These are phyloP conservation scores for Trichoderma sp. DNA, from an alignment of 2,329 filamentous ascomycete species.

Conservation along the genomic window DNA sequence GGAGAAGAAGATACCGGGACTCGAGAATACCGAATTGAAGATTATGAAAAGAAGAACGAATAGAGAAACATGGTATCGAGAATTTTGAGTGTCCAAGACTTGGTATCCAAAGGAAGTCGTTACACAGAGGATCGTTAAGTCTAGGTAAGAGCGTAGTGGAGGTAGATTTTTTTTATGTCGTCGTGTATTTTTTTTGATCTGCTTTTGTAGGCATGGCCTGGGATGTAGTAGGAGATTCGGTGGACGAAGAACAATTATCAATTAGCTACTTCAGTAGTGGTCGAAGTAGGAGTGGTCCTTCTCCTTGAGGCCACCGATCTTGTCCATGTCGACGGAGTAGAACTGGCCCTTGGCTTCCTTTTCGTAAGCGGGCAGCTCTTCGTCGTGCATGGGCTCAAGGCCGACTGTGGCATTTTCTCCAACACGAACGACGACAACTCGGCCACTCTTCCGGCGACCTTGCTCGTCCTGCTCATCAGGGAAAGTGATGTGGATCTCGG, in stretches of 20 bases:
- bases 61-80: constrained; percentile 20
- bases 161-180: background rate
- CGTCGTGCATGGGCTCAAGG: constrained; percentile 79
- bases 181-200: constrained; percentile 1
- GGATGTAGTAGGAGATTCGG: background rate
- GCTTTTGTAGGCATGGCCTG: background rate
- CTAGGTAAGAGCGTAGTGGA: constrained; percentile 6
- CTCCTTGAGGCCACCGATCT: constrained; percentile 91
- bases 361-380: constrained; percentile 83
- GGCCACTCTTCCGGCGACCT: constrained; percentile 77
- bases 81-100: constrained; percentile 11
- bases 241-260: background rate
- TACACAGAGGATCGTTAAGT: constrained; percentile 20
- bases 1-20: background rate
- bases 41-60: constrained; percentile 2
- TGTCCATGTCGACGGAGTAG: constrained; percentile 90
- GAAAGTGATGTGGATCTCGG: constrained; percentile 97
- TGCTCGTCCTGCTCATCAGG: constrained; percentile 88
- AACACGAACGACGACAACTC: constrained; percentile 87
- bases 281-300: constrained; percentile 57
- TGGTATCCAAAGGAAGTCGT: constrained; percentile 21
- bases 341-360: constrained; percentile 76
- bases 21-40: constrained; percentile 18
- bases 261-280: constrained; percentile 26
- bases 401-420: constrained; percentile 83